phyloP scores from a whole-genome alignment of 768 basidiomycete species.

The Lactifluus echinatus region DNA sequence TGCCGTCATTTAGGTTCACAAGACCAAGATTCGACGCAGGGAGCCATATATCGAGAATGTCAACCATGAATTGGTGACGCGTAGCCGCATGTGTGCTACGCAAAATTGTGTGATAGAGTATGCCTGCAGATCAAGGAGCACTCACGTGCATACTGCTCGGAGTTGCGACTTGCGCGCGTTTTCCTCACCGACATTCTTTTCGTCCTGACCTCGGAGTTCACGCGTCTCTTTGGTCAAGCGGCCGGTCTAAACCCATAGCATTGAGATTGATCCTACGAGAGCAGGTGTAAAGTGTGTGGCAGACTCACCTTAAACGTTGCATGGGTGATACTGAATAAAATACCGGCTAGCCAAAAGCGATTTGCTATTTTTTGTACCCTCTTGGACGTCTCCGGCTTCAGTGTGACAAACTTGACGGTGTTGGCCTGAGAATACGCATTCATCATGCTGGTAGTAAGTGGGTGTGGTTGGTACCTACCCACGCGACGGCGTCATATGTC shows the following conservation, averaged over 20 bases:
- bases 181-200: conserved; percentile 61
- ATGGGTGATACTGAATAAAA: conserved; percentile 68
- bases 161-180: conserved; percentile 57
- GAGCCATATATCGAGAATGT: conserved; percentile 81
- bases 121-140: conserved; percentile 9
- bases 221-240: conserved; percentile 55
- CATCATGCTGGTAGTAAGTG: background rate
- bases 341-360: conserved; percentile 84
- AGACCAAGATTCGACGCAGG: conserved; percentile 78
- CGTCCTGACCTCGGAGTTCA: conserved; percentile 43
- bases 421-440: conserved; percentile 41
- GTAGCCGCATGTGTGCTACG: conserved; percentile 53
- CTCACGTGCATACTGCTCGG: conserved; percentile 47
- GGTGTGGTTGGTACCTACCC: conserved; percentile 45
- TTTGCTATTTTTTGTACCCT: conserved; percentile 59
- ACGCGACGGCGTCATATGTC: conserved; percentile 71
- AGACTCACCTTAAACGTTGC: conserved; percentile 52
- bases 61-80: conserved; percentile 75
- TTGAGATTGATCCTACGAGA: background rate
- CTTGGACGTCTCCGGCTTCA: conserved; percentile 52
- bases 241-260: conserved; percentile 35
- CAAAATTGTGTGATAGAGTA: conserved; percentile 9
- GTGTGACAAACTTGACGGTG: conserved; percentile 51
- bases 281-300: background rate
- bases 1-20: conserved; percentile 73